Evolutionary conservation across 352 stramenopile genomes (phyloP).

Genomic region (Phytophthora citrophthora): DNA sequence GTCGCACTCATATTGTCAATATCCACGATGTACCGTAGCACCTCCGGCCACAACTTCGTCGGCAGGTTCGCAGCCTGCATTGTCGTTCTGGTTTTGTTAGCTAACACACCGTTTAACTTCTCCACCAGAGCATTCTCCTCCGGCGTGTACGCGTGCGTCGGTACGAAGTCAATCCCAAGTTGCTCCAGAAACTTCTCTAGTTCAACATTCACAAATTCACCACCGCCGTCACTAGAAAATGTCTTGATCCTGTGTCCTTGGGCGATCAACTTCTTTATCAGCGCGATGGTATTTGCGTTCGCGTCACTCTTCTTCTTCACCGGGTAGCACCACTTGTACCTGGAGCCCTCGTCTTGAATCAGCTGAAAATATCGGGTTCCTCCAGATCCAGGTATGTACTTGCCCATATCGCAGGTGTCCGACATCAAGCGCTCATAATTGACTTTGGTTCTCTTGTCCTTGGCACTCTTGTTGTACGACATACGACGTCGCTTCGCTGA

Average conservation of each 20-base stretch:
- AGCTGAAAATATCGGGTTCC: slow-evolving; percentile 12
- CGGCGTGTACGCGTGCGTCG: background rate
- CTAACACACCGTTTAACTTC: no score
- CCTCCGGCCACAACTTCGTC: no score
- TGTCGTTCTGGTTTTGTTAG: no score
- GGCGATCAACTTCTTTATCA: slow-evolving; percentile 4
- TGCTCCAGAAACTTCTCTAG: background rate
- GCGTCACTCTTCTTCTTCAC: slow-evolving; percentile 6
- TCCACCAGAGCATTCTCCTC: no score
- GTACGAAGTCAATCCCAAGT: slow-evolving; percentile 1
- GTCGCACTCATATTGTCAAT: no score
- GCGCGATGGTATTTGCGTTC: background rate
- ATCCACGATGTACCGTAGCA: no score
- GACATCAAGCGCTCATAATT: slow-evolving; percentile 1
- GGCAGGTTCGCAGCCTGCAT: no score
- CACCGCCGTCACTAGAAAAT: slow-evolving; percentile 11
- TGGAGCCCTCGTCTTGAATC: slow-evolving; percentile 11
- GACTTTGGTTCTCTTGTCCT: background rate
- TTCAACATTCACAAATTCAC: slow-evolving; percentile 8
- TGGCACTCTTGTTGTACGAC: background rate
- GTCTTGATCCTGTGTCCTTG: slow-evolving; percentile 2
- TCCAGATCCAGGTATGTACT: background rate
- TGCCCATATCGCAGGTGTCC: background rate
- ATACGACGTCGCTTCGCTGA: background rate
- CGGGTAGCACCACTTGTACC: slow-evolving; percentile 13